These are phyloP conservation scores for Suillus hirtellus DNA, from an alignment of 768 basidiomycete species.

Conservation along the genomic window DNA sequence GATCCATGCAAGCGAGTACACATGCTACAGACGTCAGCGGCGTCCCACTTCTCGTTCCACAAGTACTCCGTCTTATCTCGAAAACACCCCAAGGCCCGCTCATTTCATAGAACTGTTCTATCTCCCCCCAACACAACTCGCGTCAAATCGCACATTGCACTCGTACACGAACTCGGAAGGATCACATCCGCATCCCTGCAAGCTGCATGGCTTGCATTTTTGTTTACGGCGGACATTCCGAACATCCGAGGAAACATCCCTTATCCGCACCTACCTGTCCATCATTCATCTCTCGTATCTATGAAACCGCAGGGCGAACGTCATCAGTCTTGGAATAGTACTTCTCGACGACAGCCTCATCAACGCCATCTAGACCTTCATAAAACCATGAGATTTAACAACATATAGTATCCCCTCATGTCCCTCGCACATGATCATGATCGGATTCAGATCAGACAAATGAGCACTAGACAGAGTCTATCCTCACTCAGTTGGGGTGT, in stretches of 20 bases:
- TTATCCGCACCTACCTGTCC: constrained; percentile 5
- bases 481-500: not conserved
- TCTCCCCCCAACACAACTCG: not conserved
- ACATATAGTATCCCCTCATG: not conserved
- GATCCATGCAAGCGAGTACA: not conserved
- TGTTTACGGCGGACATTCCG: not conserved
- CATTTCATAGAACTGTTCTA: not conserved
- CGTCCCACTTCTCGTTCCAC: not conserved
- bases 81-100: not conserved
- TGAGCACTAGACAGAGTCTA: not conserved
- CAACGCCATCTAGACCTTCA: constrained; percentile 1
- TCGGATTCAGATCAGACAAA: constrained; percentile 4
- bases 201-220: not conserved
- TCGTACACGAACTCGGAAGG: constrained; percentile 2
- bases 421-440: constrained; percentile 2
- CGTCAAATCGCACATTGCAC: constrained; percentile 4
- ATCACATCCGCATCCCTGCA: not conserved
- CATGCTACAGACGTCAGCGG: not conserved
- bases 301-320: not conserved
- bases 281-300: constrained; percentile 8
- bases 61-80: not conserved
- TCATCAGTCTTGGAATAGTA: not conserved
- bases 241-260: constrained; percentile 8
- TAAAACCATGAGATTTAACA: not conserved
- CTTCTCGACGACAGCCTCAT: not conserved